Conservation (phyloP, 1,284 basidiomycete genomes). For the Psilocybe mexicana region DNA sequence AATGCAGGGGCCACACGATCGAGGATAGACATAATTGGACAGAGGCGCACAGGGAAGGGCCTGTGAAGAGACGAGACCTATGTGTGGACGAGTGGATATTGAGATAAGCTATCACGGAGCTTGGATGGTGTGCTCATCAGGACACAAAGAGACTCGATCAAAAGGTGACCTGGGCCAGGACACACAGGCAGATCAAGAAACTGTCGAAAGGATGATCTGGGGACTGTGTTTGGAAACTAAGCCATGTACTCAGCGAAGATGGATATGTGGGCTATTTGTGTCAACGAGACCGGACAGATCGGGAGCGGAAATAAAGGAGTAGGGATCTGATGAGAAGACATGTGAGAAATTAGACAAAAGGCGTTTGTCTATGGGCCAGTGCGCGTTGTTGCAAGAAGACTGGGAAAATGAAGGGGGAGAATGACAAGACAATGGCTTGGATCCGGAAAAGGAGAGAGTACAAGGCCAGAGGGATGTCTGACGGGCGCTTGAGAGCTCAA, state of each 20-base stretch:
- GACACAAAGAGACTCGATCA: neutral
- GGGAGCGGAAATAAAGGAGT: slow-evolving; percentile 1
- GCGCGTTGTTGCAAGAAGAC: neutral
- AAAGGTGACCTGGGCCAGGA: neutral
- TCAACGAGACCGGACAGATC: slow-evolving; percentile 1
- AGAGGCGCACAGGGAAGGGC: neutral
- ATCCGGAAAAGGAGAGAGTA: neutral
- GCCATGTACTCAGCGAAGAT: neutral
- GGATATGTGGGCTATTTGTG: neutral
- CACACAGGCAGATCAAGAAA: neutral
- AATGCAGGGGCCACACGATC: neutral
- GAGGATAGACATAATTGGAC: neutral
- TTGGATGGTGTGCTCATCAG: neutral
- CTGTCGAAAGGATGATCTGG: neutral
- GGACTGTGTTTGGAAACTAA: neutral
- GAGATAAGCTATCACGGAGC: neutral
- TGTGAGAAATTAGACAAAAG: neutral
- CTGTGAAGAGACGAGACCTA: neutral
- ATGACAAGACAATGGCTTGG: neutral
- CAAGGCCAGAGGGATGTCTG: neutral
- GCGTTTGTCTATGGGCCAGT: neutral
- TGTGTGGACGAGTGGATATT: neutral
- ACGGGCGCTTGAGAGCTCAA: neutral
- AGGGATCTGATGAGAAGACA: neutral
- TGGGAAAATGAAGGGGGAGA: neutral